Base-by-base conservation (phyloP, 305 asterid genomes). In the Lippia alba region DNA sequence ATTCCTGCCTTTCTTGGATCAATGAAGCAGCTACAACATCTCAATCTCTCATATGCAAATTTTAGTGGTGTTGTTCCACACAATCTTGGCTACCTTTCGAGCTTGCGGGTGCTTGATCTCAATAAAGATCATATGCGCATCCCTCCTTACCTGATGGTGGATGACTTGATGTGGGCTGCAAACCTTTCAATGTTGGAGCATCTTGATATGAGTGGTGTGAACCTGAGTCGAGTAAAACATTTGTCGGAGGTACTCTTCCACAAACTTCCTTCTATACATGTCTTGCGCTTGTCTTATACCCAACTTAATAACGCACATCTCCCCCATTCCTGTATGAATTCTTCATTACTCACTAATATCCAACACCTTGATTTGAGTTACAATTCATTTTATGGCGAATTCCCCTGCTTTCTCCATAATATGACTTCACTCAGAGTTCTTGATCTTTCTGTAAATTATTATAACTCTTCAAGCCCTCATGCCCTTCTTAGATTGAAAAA, bases 1-100 rank as follows among this genome's bases (percentile, higher is more conserved):
- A 67, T 67, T 56, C 73, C 64, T 34, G 33, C 51, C 6, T 67
- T 54, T 41, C 30, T 55, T 6, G 64, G 73, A 3, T 56, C 73
- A 1, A 39, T 69, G 73, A 69, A 24, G 46, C 45, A 53, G 17
- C 30, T 71, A 12, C 67, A 39, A 12, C 15, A 60, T 24, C 62
- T 62, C 15, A 20, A 72, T 62, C 70, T 72, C 41, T 51, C 76
- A 0, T 0, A 0, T 4, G 40, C 75, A 40, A 12, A 16, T 1
- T 64, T 72, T 4, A 8, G 55, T 20, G 70, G 70, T 8, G 16
- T 51, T 33, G 40, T 61, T 40, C 64, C 56, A 12, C 70, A 62
- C 30, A 32, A 55, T n/a, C 60, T 60, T 17, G 76, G 76, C 53
- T 61, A 61, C 19, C 76, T 62, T 50, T 50, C 56, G 16, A 50